Conservation (phyloP, 306 rosid species). For the Pueraria montana region DNA sequence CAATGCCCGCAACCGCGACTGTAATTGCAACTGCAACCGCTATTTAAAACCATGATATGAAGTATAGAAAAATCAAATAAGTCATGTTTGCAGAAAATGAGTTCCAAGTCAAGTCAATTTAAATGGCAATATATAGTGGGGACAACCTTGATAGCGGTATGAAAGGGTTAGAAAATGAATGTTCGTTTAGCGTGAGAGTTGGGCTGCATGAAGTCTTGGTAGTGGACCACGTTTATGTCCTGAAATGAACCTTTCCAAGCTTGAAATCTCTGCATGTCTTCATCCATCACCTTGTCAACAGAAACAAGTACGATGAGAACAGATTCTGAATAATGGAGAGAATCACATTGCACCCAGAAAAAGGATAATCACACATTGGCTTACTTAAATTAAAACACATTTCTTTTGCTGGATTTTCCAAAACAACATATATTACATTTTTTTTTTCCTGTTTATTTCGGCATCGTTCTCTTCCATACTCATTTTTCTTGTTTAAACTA, state of each 20-base stretch:
- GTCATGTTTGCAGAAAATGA: too few species aligned
- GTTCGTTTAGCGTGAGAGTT: too few species aligned
- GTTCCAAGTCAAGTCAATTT: too few species aligned
- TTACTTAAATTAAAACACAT: background rate
- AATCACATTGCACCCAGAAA: background rate
- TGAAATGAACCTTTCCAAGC: slow-evolving; percentile 86
- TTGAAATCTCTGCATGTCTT: slow-evolving; percentile 83
- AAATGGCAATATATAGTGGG: too few species aligned
- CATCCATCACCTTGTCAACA: slow-evolving; percentile 79
- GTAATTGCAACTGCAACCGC: too few species aligned
- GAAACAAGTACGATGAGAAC: slow-evolving; percentile 69
- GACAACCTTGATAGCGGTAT: too few species aligned
- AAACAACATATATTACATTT: background rate
- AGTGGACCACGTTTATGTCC: slow-evolving; percentile 95
- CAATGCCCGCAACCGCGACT: too few species aligned
- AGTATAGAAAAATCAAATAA: too few species aligned
- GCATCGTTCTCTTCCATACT: background rate
- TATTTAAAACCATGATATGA: too few species aligned
- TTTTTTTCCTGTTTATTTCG: background rate
- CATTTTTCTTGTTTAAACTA: slow-evolving; percentile 1
- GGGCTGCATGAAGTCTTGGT: too few species aligned
- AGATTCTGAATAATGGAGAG: background rate
- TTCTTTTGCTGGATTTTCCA: background rate
- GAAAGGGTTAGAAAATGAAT: too few species aligned
- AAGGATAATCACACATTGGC: background rate